Evolutionary conservation across 192 early-diverging fungal genomes (phyloP), one percentile per base, ranked within the genome.

Genomic region (Backusella westeae): DNA sequence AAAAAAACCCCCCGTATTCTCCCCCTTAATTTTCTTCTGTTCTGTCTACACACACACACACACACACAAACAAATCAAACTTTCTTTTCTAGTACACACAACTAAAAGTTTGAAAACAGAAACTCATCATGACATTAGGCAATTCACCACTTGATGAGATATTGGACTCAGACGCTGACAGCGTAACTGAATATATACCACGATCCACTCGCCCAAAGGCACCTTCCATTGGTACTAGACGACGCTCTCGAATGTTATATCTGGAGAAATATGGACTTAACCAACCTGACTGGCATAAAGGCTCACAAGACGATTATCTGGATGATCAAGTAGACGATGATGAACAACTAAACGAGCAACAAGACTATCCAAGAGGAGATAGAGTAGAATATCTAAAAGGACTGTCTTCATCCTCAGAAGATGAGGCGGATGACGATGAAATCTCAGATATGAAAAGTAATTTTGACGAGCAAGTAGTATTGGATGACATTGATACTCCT

Each of bases 201-300:
- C 15, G 26, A 17, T 7, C 26, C 7, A 19, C 26, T 29, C 70
- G 39, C 8, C 23, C 41, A 71, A 29, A 49, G 29, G 42, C 39
- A 34, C 36, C 39, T 44, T 46, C 70, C 10, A 49, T 71, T 6
- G 41, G 41, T 5, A 63, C 74, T 6, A 38, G 65, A 42, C n/a
- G 74, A 35, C 75, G 74, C 44, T 79, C 78, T 46, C 73, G 69
- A 71, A 35, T 75, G 36, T 23, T 79, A 15, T 79, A 79, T 36
- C 36, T 69, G 3, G 78, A 79, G 67, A 74, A 75, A 38, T 79
- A 79, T 72, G 78, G 78, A 17, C 46, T 79, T 5, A 75, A 49
- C 1, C 52, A 74, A 52, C 59, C 78, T 26, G 75, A 67, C 21
- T 76, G 75, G 75, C 68, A 76, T 74, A 56, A 56, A 23, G 53